A percentile compares a stretch with the other conserved stretches of the same genome.
phyloP scores from a whole-genome alignment of 2,329 filamentous ascomycete species.

The Cladorrhinum sp. region DNA sequence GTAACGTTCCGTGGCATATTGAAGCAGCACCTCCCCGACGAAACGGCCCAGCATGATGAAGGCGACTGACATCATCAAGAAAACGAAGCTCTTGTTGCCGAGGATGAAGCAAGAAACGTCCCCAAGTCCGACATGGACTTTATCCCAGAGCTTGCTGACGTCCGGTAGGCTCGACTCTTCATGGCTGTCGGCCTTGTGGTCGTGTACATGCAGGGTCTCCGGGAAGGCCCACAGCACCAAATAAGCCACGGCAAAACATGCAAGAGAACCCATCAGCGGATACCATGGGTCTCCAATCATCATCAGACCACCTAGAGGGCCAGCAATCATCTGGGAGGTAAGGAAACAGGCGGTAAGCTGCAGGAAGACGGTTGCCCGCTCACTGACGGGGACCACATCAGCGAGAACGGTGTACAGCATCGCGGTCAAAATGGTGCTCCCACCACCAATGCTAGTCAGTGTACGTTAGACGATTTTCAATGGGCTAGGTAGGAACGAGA shows the following conservation, averaged over 20 bases:
- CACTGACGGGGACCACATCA: slow-evolving; percentile 40
- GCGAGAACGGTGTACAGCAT: slow-evolving; percentile 46
- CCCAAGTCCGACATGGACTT: slow-evolving; percentile 28
- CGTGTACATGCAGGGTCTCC: slow-evolving; percentile 40
- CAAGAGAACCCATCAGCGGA: slow-evolving; percentile 37
- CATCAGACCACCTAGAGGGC: slow-evolving; percentile 41
- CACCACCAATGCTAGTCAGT: slow-evolving; percentile 38
- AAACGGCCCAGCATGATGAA: slow-evolving; percentile 35
- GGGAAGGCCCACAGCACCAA: slow-evolving; percentile 37
- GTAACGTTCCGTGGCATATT: slow-evolving; percentile 53
- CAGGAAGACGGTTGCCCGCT: slow-evolving; percentile 41
- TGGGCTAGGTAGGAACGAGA: too few relatives aligned
- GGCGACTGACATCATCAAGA: slow-evolving; percentile 38
- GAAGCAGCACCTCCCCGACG: slow-evolving; percentile 42
- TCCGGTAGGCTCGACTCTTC: background rate
- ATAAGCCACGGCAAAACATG: slow-evolving; percentile 31
- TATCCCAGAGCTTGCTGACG: slow-evolving; percentile 25
- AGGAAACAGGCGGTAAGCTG: slow-evolving; percentile 38
- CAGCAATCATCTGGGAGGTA: slow-evolving; percentile 38
- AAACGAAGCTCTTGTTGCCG: slow-evolving; percentile 36
- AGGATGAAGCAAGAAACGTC: slow-evolving; percentile 42
- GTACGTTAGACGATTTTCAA: too few relatives aligned
- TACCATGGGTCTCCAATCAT: slow-evolving; percentile 41
- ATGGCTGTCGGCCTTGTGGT: slow-evolving; percentile 13
- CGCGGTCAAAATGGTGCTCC: slow-evolving; percentile 37